Evolutionary conservation across 805 yeast genomes (phyloP).

Genomic region (Yarrowia yakushimensis): DNA sequence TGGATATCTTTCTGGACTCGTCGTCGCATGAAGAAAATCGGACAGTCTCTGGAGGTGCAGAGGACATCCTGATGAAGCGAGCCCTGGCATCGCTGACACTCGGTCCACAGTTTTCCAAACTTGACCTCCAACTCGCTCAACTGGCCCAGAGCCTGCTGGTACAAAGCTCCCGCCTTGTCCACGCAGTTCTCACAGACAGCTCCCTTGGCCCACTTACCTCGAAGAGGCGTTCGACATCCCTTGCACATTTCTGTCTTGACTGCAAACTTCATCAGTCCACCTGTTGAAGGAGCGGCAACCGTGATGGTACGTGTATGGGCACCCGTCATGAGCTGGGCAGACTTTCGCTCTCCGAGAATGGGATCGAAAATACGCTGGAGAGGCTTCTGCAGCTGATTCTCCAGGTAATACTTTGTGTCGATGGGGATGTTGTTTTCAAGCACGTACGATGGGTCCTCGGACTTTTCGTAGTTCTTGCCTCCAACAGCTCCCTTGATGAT

Average conservation of each 20-base stretch:
- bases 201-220: constrained; percentile 51
- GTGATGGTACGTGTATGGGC: constrained; percentile 76
- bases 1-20: constrained; percentile 72
- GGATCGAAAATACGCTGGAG: constrained; percentile 92
- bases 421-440: constrained; percentile 88
- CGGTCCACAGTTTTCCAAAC: constrained; percentile 92
- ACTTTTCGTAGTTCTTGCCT: constrained; percentile 84
- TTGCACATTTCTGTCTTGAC: constrained; percentile 85
- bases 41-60: constrained; percentile 94
- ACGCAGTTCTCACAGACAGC: constrained; percentile 80
- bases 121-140: constrained; percentile 77
- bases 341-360: constrained; percentile 78
- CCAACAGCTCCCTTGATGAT: constrained; percentile 78
- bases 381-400: constrained; percentile 90
- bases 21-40: constrained; percentile 94
- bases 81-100: constrained; percentile 97
- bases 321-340: constrained; percentile 75
- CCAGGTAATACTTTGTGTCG: constrained; percentile 90
- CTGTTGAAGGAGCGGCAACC: constrained; percentile 67
- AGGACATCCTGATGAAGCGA: constrained; percentile 92
- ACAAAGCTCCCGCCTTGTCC: constrained; percentile 67
- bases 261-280: constrained; percentile 89
- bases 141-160: constrained; percentile 73
- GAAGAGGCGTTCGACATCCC: constrained; percentile 79
- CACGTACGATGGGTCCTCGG: constrained; percentile 94